Percentiles rank a stretch among this genome's conserved stretches.
These are phyloP conservation scores for Mycosarcoma maydis DNA, from an alignment of 1,284 basidiomycete genomes.

Conservation along the genomic window DNA sequence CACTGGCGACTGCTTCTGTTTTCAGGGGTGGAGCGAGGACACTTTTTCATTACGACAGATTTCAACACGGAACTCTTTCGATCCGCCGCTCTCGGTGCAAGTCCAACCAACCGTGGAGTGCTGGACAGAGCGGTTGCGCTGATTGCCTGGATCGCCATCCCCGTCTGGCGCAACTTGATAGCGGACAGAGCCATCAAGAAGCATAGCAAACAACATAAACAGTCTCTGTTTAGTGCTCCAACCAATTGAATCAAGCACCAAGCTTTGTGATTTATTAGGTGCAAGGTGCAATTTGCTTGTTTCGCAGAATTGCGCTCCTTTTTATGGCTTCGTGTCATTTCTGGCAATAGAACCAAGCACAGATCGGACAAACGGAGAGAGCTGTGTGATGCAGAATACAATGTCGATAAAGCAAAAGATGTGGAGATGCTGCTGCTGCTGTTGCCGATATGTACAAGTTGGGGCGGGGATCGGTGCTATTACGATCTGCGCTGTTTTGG, in stretches of 20 bases:
- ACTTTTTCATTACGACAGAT: constrained; percentile 63
- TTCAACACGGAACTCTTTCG: constrained; percentile 58
- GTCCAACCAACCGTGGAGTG: constrained; percentile 51
- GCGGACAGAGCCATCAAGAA: constrained; percentile 47
- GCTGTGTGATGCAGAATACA: background rate
- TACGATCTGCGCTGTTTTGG: too few species aligned
- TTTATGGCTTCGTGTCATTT: too few species aligned
- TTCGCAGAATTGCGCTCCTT: too few species aligned
- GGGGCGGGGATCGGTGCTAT: too few species aligned
- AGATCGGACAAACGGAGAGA: background rate
- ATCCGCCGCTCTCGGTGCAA: constrained; percentile 48
- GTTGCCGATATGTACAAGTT: constrained; percentile 3
- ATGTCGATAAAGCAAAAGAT: background rate
- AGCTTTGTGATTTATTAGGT: background rate
- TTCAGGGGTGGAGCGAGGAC: constrained; percentile 41
- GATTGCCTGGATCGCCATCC: constrained; percentile 47
- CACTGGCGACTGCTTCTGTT: too few species aligned
- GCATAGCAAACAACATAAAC: constrained; percentile 33
- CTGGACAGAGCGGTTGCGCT: constrained; percentile 44
- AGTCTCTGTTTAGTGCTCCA: constrained; percentile 1
- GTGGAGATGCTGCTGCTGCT: background rate
- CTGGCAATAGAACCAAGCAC: background rate
- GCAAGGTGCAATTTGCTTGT: too few species aligned
- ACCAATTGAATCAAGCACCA: background rate
- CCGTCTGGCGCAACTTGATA: constrained; percentile 56